A percentile compares a stretch with the other conserved stretches of the same genome.
phyloP scores from a whole-genome alignment of 164 flowering plant genomes.

The Saururus chinensis region DNA sequence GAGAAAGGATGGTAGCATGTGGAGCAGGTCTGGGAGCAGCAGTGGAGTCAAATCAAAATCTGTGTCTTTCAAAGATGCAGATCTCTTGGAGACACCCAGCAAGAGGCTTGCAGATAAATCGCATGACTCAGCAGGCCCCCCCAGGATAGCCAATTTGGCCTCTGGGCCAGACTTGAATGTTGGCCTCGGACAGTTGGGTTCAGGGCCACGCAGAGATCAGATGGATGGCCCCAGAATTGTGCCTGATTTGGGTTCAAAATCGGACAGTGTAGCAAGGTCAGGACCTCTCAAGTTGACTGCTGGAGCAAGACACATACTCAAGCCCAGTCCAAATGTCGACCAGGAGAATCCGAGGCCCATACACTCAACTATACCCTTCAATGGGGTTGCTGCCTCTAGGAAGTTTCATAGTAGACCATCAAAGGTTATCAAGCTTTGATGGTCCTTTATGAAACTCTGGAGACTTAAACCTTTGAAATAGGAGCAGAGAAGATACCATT shows the following conservation, averaged over 20 bases:
- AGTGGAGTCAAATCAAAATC: constrained; percentile 17
- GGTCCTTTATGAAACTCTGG: too few relatives aligned
- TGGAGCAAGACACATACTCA: constrained; percentile 54
- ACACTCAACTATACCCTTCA: constrained; percentile 35
- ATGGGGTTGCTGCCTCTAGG: constrained; percentile 11
- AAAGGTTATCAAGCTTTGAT: constrained; percentile 29
- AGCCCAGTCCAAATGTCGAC: constrained; percentile 30
- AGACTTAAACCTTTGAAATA: too few relatives aligned
- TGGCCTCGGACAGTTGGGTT: constrained; percentile 3
- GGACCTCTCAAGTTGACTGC: constrained; percentile 51
- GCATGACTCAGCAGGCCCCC: constrained; percentile 13
- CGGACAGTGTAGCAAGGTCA: constrained; percentile 18
- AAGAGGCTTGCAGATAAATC: constrained; percentile 28
- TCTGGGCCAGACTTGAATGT: constrained; percentile 6
- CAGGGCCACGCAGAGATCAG: constrained; percentile 9
- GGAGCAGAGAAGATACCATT: too few relatives aligned
- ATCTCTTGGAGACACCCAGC: constrained; percentile 15
- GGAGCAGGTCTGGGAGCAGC: constrained; percentile 14
- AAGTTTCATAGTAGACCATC: constrained; percentile 30
- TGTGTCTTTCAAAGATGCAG: constrained; percentile 9
- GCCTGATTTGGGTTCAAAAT: constrained; percentile 9
- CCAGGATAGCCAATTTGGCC: constrained; percentile 21
- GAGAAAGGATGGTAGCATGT: constrained; percentile 7
- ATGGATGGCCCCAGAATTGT: constrained; percentile 7
- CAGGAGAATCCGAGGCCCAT: constrained; percentile 22